Conservation (phyloP, 441 rosid species). For the Populus hybrid region DNA sequence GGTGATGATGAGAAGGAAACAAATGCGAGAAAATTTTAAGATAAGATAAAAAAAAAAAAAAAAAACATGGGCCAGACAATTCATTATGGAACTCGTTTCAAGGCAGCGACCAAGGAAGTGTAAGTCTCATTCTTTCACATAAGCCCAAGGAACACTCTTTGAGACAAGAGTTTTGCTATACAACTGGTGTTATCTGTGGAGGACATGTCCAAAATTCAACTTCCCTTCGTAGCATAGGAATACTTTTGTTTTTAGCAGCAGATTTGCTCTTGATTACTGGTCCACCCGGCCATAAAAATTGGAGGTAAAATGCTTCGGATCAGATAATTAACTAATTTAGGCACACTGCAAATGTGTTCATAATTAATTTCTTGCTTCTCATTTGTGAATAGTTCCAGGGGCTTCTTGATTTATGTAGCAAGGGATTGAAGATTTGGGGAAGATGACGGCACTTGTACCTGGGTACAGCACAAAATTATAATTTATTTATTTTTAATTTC, state of each 20-base stretch:
- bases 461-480: background rate
- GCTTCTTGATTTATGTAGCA: background rate
- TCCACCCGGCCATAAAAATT: background rate
- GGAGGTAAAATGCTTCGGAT: background rate
- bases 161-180: slow-evolving; percentile 17
- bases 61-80: slow-evolving; percentile 10
- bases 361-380: background rate
- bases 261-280: background rate
- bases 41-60: too few species aligned
- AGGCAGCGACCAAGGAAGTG: slow-evolving; percentile 14
- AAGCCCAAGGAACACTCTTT: slow-evolving; percentile 12
- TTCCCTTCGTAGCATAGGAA: background rate
- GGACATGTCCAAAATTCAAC: background rate
- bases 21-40: background rate
- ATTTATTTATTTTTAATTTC: background rate
- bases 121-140: background rate
- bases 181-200: slow-evolving; percentile 2
- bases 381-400: background rate
- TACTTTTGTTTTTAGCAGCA: background rate
- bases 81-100: background rate
- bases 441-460: background rate
- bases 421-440: background rate
- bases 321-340: background rate
- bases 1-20: background rate
- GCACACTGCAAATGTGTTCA: background rate